Percentiles rank a stretch among this genome's conserved stretches.
These are phyloP conservation scores for Paracoccidioides lutzii DNA, from an alignment of 2,329 filamentous ascomycete genomes.

Conservation along the genomic window DNA sequence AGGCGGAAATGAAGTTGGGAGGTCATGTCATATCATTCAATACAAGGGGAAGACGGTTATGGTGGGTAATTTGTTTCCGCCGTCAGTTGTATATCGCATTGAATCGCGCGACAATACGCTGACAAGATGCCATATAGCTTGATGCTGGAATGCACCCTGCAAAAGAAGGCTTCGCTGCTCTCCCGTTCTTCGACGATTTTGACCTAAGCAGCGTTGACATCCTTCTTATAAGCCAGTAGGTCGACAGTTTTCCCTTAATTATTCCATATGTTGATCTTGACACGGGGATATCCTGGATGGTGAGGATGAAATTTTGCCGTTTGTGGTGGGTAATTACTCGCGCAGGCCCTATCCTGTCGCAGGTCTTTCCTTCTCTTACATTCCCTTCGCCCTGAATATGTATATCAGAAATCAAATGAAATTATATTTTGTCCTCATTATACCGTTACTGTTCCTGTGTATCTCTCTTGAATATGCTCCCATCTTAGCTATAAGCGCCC, in stretches of 20 bases:
- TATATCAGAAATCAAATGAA: constrained; percentile 28
- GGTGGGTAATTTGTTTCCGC: constrained; percentile 42
- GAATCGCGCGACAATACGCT: background rate
- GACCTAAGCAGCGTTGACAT: constrained; percentile 95
- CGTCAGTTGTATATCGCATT: background rate
- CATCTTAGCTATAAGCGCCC: too few species aligned
- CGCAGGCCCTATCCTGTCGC: constrained; percentile 2
- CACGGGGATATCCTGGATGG: background rate
- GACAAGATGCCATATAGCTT: constrained; percentile 46
- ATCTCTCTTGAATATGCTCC: too few species aligned
- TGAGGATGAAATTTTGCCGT: background rate
- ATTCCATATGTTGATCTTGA: constrained; percentile 6
- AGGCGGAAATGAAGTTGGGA: constrained; percentile 90
- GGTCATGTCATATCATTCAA: constrained; percentile 94
- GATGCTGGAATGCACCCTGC: constrained; percentile 95
- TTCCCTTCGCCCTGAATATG: constrained; percentile 14
- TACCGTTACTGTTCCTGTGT: too few species aligned
- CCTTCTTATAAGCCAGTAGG: constrained; percentile 98
- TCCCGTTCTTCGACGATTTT: constrained; percentile 98
- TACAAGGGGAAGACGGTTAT: constrained; percentile 99
- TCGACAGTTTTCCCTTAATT: constrained; percentile 21
- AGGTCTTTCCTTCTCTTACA: background rate
- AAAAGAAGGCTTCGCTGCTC: constrained; percentile 81
- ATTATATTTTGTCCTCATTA: constrained; percentile 8
- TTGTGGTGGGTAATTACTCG: background rate